phyloP scores from a whole-genome alignment of 208 protist species.

The Wallacemonas rigidus region DNA sequence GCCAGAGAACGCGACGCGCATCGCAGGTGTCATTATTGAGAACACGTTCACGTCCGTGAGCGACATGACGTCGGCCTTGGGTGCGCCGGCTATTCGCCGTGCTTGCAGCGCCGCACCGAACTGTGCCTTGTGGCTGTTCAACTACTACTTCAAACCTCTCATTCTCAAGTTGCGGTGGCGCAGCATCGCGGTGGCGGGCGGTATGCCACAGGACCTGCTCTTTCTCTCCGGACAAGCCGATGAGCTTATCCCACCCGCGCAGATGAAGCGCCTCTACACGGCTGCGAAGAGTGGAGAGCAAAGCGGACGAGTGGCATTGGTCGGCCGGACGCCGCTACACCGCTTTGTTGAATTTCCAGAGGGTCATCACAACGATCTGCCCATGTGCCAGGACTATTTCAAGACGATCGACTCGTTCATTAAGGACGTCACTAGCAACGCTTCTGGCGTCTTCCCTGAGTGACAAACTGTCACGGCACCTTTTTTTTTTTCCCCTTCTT shows the following conservation, averaged over 20 bases:
- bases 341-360: slow-evolving; percentile 70
- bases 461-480: slow-evolving; percentile 1
- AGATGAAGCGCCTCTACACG: slow-evolving; percentile 78
- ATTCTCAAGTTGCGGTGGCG: slow-evolving; percentile 72
- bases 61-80: slow-evolving; percentile 73
- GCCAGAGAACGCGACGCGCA: slow-evolving; percentile 38
- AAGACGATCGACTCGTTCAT: slow-evolving; percentile 64
- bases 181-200: slow-evolving; percentile 44
- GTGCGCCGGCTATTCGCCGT: slow-evolving; percentile 24
- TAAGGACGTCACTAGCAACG: slow-evolving; percentile 19
- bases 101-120: background rate
- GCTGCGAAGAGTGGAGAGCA: slow-evolving; percentile 29
- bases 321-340: slow-evolving; percentile 23
- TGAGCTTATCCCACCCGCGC: slow-evolving; percentile 83
- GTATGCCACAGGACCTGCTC: slow-evolving; percentile 60
- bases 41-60: slow-evolving; percentile 92
- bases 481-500: slow-evolving; percentile 24
- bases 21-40: slow-evolving; percentile 84
- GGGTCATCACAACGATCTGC: slow-evolving; percentile 74
- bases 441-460: background rate
- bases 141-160: slow-evolving; percentile 81
- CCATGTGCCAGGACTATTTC: slow-evolving; percentile 58
- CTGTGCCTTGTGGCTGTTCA: slow-evolving; percentile 43
- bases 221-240: slow-evolving; percentile 83
- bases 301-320: background rate